Evolutionary conservation across 805 yeast genomes (phyloP).

Genomic region (Wickerhamiella azyma): DNA sequence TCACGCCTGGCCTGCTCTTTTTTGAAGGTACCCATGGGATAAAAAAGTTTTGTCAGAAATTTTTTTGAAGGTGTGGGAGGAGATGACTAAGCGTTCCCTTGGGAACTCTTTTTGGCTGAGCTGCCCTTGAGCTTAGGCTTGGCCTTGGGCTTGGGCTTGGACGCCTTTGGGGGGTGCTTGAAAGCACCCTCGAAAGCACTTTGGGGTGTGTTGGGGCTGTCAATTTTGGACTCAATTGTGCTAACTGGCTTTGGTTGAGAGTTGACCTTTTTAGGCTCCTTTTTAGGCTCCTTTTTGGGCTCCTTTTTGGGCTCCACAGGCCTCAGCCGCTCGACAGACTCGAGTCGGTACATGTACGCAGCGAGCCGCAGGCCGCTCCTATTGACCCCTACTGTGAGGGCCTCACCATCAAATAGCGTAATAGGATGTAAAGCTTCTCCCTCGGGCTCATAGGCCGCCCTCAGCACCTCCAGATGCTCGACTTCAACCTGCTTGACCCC

Average conservation of each 20-base stretch:
- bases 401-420: not conserved
- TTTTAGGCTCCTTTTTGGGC: not conserved
- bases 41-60: constrained; percentile 1
- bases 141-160: too few species aligned
- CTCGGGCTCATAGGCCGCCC: constrained; percentile 1
- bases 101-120: too few species aligned
- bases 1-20: constrained; percentile 80
- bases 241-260: too few species aligned
- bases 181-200: too few species aligned
- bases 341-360: not conserved
- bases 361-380: constrained; percentile 3
- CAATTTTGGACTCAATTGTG: too few species aligned
- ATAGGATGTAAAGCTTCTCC: not conserved
- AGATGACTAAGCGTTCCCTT: not conserved
- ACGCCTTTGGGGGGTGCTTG: too few species aligned
- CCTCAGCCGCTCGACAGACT: not conserved
- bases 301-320: not conserved
- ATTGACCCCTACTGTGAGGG: constrained; percentile 2
- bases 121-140: too few species aligned
- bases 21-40: constrained; percentile 77
- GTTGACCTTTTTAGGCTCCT: too few species aligned
- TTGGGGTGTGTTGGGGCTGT: too few species aligned
- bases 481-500: not conserved
- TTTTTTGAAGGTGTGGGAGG: not conserved
- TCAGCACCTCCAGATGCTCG: not conserved